Percentiles rank a stretch among this genome's conserved stretches.
phyloP scores from a whole-genome alignment of 2,329 filamentous ascomycete species.

The Akanthomyces lecanii region DNA sequence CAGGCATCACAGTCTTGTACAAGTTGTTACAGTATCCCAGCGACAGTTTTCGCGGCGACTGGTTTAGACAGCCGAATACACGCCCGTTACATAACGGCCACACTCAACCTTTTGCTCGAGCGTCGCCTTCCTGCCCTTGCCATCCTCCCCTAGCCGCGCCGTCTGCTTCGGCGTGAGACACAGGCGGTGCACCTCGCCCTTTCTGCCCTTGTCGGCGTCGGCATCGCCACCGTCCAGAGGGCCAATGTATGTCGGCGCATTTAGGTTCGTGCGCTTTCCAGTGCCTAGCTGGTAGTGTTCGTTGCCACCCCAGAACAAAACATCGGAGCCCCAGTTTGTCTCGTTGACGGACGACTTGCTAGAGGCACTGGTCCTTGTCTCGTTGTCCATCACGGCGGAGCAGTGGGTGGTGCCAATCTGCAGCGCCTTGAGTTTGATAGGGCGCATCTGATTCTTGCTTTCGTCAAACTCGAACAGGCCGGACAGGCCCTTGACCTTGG shows the following conservation, averaged over 20 bases:
- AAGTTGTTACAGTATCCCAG: background rate
- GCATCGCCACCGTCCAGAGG: constrained; percentile 62
- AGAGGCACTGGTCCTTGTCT: constrained; percentile 60
- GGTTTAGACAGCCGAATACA: constrained; percentile 64
- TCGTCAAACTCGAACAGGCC: constrained; percentile 88
- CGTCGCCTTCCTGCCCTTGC: constrained; percentile 63
- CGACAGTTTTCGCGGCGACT: background rate
- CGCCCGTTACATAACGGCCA: constrained; percentile 73
- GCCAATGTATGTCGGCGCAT: constrained; percentile 71
- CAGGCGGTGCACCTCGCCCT: constrained; percentile 65
- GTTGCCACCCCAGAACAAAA: constrained; percentile 92
- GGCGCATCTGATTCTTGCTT: constrained; percentile 57
- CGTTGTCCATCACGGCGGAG: constrained; percentile 78
- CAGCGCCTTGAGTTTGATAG: constrained; percentile 72
- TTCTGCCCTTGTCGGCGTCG: constrained; percentile 57
- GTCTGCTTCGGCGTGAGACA: constrained; percentile 74
- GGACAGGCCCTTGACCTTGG: constrained; percentile 78
- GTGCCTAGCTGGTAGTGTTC: constrained; percentile 91
- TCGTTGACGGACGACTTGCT: constrained; percentile 56
- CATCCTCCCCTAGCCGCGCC: constrained; percentile 56
- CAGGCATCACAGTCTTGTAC: constrained; percentile 7
- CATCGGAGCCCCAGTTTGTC: constrained; percentile 83
- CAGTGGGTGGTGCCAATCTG: constrained; percentile 77
- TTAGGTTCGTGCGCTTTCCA: constrained; percentile 78
- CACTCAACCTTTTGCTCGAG: constrained; percentile 88